These are phyloP conservation scores for Venturiaceae sp. DNA, from an alignment of 2,329 filamentous ascomycete species.

Conservation along the genomic window DNA sequence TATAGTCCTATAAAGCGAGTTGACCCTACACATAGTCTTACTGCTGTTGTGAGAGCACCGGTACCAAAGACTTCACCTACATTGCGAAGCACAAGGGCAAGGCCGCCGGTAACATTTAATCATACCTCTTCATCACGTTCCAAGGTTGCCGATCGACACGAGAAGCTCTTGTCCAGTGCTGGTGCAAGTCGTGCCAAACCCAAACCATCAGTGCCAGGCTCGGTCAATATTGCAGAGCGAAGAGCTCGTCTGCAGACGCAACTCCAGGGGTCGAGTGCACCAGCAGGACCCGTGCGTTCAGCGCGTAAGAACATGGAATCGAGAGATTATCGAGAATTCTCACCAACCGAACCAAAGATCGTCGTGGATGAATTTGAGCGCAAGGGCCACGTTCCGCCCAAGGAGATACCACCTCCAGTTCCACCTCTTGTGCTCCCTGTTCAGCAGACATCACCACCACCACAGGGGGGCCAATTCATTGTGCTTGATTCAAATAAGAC, in stretches of 20 bases:
- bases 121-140: conserved; percentile 12
- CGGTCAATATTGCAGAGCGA: conserved; percentile 5
- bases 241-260: conserved; percentile 5
- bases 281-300: not conserved
- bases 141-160: conserved; percentile 6
- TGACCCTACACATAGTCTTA: not conserved
- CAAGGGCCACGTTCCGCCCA: not conserved
- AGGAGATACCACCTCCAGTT: not conserved
- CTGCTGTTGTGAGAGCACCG: conserved; percentile 10
- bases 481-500: not conserved
- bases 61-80: conserved; percentile 12
- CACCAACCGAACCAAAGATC: not conserved
- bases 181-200: not conserved
- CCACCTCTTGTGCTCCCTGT: not conserved
- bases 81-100: conserved; percentile 13
- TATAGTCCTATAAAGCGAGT: conserved; percentile 4
- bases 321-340: no score
- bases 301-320: not conserved
- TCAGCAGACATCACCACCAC: not conserved
- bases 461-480: not conserved
- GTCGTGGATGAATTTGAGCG: not conserved
- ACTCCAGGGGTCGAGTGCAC: not conserved
- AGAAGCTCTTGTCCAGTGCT: not conserved
- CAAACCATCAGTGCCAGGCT: conserved; percentile 6
- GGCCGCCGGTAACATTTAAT: conserved; percentile 13